Evolutionary conservation across 2,329 filamentous ascomycete genomes (phyloP), one percentile per base, ranked within the genome.

Genomic region (Xylaria sp.): DNA sequence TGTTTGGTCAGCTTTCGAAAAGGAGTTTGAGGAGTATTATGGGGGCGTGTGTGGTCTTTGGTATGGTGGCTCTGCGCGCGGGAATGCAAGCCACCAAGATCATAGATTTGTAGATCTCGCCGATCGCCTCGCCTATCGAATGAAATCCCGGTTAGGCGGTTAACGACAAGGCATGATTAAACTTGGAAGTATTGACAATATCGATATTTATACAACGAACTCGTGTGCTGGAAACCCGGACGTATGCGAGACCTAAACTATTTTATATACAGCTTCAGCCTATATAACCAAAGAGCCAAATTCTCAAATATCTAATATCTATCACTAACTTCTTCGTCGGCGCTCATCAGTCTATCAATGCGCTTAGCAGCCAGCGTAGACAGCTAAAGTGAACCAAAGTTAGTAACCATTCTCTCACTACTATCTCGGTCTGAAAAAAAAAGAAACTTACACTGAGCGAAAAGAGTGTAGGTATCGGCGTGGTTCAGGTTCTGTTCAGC

Each of bases 401-500:
- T 27, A 60, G 51, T 30, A 21, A 32, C 2, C 3, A 12, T 9
- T 48, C 12, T 12, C 42, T 32, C 27, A 30, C 11, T 24, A 11
- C 17, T 27, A 27, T 27, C 24, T 45, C 4, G n/a, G 32, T n/a
- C n/a, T 12, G 12, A 12, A 9, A 32, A 36, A 36, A 53, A 58
- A 34, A 36, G 30, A 47, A 58, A 64, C 68, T 66, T 57, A 71
- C 79, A 83, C 69, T 86, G 85, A 21, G 85, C 83, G 71, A 80
- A 82, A 9, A 82, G 71, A 3, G 78, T 73, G 56, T 82, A 90
- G 0, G 85, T 86, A 75, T 92, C 89, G 11, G 90, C 90, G 69
- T 92, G 90, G 72, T 84, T 81, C 6, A 91, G 74, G 61, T 89
- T 88, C 74, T 86, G 78, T 2, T 76, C 72, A 0, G 82, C 81